A percentile compares a stretch with the other conserved stretches of the same genome.
phyloP scores from a whole-genome alignment of 2,329 filamentous ascomycete species.

The Pseudomassariella vexata region DNA sequence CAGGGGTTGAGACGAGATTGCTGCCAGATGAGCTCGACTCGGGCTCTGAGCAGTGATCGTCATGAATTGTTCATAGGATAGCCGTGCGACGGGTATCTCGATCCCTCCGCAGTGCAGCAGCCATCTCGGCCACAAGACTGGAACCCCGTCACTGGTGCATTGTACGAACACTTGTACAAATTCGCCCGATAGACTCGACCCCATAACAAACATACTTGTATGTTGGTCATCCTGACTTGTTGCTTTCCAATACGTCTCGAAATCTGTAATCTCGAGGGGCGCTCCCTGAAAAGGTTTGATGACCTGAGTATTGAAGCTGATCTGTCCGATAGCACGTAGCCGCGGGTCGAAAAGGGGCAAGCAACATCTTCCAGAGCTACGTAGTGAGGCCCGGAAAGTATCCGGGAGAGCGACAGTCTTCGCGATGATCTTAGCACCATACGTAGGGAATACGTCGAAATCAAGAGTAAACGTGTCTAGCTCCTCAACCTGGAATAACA shows the following conservation, averaged over 20 bases:
- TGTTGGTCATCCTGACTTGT: conserved; percentile 88
- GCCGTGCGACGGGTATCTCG: conserved; percentile 73
- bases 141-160: conserved; percentile 79
- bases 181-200: conserved; percentile 91
- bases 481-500: conserved; percentile 95
- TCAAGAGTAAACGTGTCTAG: conserved; percentile 90
- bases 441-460: conserved; percentile 96
- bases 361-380: conserved; percentile 74
- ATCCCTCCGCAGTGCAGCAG: conserved; percentile 69
- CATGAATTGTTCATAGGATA: conserved; percentile 69
- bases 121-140: conserved; percentile 84
- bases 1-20: conserved; percentile 38
- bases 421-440: conserved; percentile 94
- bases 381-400: conserved; percentile 70
- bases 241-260: conserved; percentile 98
- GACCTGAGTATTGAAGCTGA: conserved; percentile 90
- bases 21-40: conserved; percentile 36
- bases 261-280: conserved; percentile 93
- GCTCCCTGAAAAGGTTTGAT: conserved; percentile 94
- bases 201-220: conserved; percentile 82
- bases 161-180: conserved; percentile 91
- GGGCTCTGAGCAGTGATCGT: conserved; percentile 39
- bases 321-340: conserved; percentile 84
- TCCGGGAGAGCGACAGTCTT: conserved; percentile 88
- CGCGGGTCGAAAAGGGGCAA: conserved; percentile 90